Conservation (phyloP, 2,329 filamentous ascomycete species). For the Talaromyces atroroseus region DNA sequence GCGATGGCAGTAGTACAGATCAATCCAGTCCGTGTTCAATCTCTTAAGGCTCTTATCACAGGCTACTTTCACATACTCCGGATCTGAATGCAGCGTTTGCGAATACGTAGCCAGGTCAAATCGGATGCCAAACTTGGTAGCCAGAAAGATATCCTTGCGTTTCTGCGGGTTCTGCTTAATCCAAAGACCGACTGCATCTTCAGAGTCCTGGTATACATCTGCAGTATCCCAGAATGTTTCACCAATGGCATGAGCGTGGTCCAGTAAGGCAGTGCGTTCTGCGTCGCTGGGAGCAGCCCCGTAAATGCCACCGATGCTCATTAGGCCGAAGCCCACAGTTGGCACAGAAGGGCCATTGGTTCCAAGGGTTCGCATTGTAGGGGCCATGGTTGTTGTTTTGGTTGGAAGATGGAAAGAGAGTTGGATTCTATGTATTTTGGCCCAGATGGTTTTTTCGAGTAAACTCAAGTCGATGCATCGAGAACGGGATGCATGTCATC, state of each 20-base stretch:
- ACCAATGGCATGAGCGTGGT: slow-evolving; percentile 12
- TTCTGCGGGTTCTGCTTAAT: slow-evolving; percentile 5
- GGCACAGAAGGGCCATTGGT: slow-evolving; percentile 3
- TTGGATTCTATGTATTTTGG: neutral
- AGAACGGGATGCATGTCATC: neutral
- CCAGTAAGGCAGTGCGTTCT: slow-evolving; percentile 4
- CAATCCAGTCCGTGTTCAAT: slow-evolving; percentile 9
- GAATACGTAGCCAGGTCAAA: neutral
- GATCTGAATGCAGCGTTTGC: slow-evolving; percentile 5
- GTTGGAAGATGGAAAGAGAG: neutral
- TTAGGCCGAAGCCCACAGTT: slow-evolving; percentile 4
- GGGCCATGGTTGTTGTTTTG: neutral
- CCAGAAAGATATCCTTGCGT: slow-evolving; percentile 13
- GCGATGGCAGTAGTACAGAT: slow-evolving; percentile 48
- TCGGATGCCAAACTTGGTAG: slow-evolving; percentile 12
- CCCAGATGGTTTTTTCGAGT: neutral
- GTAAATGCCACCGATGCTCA: slow-evolving; percentile 10
- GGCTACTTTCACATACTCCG: slow-evolving; percentile 13
- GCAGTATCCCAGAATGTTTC: slow-evolving; percentile 14
- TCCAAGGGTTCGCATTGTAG: neutral
- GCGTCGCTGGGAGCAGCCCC: slow-evolving; percentile 13
- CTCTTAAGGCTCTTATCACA: slow-evolving; percentile 6
- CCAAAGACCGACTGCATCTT: slow-evolving; percentile 6
- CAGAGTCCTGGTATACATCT: slow-evolving; percentile 7
- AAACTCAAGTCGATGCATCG: neutral